Conservation (phyloP, 768 basidiomycete genomes). For the Pisolithus orientalis region DNA sequence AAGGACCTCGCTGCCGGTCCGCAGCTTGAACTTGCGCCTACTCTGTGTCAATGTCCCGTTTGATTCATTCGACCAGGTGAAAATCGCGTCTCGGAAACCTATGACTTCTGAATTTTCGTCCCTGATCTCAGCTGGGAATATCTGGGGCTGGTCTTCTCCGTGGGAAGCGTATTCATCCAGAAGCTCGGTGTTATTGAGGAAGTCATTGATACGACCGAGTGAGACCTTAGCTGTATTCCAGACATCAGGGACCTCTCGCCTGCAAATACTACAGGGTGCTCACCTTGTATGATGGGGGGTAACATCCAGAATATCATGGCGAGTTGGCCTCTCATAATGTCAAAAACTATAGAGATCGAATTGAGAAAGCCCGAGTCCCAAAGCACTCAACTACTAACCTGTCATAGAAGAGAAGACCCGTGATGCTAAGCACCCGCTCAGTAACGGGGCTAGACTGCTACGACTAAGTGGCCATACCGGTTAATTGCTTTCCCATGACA, state of each 20-base stretch:
- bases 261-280: constrained; percentile 9
- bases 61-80: constrained; percentile 39
- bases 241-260: constrained; percentile 3
- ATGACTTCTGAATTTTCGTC: constrained; percentile 28
- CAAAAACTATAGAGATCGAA: constrained; percentile 40
- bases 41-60: constrained; percentile 7
- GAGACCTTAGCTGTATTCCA: constrained; percentile 50
- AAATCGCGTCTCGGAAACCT: constrained; percentile 49
- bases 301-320: constrained; percentile 28
- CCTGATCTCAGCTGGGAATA: constrained; percentile 4
- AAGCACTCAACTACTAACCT: constrained; percentile 8
- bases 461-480: not conserved
- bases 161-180: constrained; percentile 5
- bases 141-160: not conserved
- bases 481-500: constrained; percentile 8
- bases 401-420: constrained; percentile 35
- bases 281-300: constrained; percentile 21
- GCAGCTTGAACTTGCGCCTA: constrained; percentile 42
- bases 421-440: constrained; percentile 21
- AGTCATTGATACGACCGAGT: constrained; percentile 48
- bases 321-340: constrained; percentile 50
- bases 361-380: not conserved
- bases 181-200: constrained; percentile 26
- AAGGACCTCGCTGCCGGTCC: constrained; percentile 44
- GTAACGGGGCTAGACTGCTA: not conserved